Evolutionary conservation across 805 yeast genomes (phyloP).

Genomic region (Metschnikowia borealis): DNA sequence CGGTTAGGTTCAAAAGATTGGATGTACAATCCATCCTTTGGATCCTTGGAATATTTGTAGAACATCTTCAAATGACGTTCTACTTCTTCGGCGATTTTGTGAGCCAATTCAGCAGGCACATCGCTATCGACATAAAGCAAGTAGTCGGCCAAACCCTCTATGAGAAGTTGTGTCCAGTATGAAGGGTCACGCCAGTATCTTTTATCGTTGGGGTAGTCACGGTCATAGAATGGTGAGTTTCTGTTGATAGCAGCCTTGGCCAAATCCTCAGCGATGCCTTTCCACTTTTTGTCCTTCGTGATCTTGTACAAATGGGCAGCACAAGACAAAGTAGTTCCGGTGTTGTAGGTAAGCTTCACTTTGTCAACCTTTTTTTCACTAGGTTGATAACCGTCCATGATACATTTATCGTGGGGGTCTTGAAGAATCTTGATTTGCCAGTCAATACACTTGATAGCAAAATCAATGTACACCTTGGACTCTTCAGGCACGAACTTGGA

Average conservation of each 20-base stretch:
- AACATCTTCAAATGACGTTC: constrained; percentile 54
- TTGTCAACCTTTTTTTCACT: constrained; percentile 41
- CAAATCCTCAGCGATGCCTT: constrained; percentile 54
- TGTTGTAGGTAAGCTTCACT: constrained; percentile 63
- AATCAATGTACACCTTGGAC: constrained; percentile 44
- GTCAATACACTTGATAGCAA: constrained; percentile 56
- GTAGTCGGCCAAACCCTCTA: constrained; percentile 69
- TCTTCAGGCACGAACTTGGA: constrained; percentile 52
- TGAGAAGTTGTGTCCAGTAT: constrained; percentile 58
- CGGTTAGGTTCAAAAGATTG: constrained; percentile 57
- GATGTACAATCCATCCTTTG: constrained; percentile 54
- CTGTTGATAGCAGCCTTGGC: constrained; percentile 60
- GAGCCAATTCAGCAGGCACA: constrained; percentile 34
- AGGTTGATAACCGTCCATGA: constrained; percentile 58
- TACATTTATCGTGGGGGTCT: constrained; percentile 52
- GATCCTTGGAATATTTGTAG: constrained; percentile 54
- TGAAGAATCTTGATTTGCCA: constrained; percentile 52
- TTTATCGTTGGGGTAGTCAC: constrained; percentile 53
- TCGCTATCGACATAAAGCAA: constrained; percentile 45
- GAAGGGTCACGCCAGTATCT: constrained; percentile 65
- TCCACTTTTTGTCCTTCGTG: constrained; percentile 80
- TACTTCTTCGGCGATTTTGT: constrained; percentile 40
- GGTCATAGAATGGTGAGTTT: constrained; percentile 54
- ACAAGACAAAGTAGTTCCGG: constrained; percentile 61
- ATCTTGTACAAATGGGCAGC: constrained; percentile 86